Evolutionary conservation across 164 flowering plant genomes (phyloP).

Genomic region (Chimonanthus praecox): DNA sequence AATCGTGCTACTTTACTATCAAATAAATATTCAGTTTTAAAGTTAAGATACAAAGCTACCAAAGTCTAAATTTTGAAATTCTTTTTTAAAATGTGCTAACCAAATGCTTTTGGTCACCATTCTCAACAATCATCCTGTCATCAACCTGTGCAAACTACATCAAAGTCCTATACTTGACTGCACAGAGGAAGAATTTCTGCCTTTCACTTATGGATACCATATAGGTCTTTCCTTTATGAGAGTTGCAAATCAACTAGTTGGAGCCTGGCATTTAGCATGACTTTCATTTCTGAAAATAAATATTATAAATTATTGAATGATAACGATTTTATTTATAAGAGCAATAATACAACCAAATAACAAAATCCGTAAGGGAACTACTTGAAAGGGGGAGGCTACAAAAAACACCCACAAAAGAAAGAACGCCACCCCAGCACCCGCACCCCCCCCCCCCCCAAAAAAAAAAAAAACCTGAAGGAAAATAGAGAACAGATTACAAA

Average conservation of each 20-base stretch:
- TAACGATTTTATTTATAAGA: too few relatives aligned
- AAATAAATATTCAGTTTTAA: too few relatives aligned
- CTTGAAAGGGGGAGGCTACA: too few relatives aligned
- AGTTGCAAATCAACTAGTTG: not conserved
- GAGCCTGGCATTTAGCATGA: not conserved
- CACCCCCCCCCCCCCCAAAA: too few relatives aligned
- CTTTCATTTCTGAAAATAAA: not conserved
- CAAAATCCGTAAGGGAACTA: too few relatives aligned
- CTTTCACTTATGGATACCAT: not conserved
- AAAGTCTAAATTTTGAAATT: not conserved
- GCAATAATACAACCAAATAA: too few relatives aligned
- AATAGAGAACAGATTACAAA: too few relatives aligned
- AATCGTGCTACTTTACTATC: too few relatives aligned
- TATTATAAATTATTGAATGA: too few relatives aligned
- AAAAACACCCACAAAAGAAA: too few relatives aligned
- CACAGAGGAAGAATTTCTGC: not conserved
- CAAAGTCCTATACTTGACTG: not conserved
- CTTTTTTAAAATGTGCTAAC: not conserved
- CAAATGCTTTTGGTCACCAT: not conserved
- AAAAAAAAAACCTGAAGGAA: too few relatives aligned
- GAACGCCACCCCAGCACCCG: too few relatives aligned
- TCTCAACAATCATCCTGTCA: not conserved
- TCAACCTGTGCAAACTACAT: not conserved
- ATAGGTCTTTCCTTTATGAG: not conserved
- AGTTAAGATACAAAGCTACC: not conserved